phyloP scores from a whole-genome alignment of 1,284 basidiomycete genomes.

The Xerocomus subilludens region DNA sequence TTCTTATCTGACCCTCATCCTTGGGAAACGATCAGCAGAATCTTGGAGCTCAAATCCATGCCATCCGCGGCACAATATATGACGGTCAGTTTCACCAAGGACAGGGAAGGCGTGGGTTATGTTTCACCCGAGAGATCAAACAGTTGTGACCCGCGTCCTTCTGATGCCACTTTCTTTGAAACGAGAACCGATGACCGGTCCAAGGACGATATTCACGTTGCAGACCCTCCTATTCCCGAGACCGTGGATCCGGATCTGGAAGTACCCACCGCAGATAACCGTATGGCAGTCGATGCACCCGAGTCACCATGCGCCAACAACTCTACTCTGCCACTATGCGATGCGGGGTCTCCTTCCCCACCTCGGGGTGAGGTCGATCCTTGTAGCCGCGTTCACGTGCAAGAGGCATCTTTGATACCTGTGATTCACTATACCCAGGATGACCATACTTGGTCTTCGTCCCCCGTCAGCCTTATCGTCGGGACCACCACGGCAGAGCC shows the following conservation, averaged over 20 bases:
- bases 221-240: not conserved
- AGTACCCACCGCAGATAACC: constrained; percentile 6
- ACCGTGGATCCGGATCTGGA: constrained; percentile 13
- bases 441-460: not conserved
- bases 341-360: not conserved
- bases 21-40: constrained; percentile 49
- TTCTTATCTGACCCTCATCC: constrained; percentile 49
- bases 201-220: constrained; percentile 3
- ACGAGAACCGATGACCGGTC: constrained; percentile 6
- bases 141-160: not conserved
- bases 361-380: not conserved
- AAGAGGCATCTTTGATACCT: not conserved
- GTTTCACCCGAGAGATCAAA: constrained; percentile 12
- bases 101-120: constrained; percentile 49
- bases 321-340: not conserved
- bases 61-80: not conserved
- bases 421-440: not conserved
- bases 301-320: not conserved
- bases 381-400: not conserved
- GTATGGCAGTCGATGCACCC: constrained; percentile 3
- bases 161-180: constrained; percentile 11
- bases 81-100: constrained; percentile 39
- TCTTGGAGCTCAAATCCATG: constrained; percentile 36
- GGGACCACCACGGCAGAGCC: constrained; percentile 2
- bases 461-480: not conserved